These are phyloP conservation scores for Alternaria gansuensis DNA, from an alignment of 2,329 filamentous ascomycete genomes.

Conservation along the genomic window DNA sequence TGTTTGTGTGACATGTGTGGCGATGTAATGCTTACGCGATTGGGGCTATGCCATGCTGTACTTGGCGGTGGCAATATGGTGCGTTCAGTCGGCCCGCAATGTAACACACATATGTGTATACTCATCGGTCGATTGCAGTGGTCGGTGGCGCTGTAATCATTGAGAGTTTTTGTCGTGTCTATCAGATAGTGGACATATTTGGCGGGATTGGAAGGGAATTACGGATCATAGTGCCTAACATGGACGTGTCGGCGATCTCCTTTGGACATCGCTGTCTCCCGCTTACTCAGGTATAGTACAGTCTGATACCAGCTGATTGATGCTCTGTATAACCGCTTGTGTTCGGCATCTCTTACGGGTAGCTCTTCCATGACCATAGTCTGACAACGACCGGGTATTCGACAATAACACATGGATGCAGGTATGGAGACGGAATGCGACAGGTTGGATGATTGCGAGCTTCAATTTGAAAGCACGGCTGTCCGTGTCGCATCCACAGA, in stretches of 20 bases:
- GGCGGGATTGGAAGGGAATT: background rate
- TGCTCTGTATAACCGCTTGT: background rate
- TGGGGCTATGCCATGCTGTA: slow-evolving; percentile 1
- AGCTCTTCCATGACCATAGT: background rate
- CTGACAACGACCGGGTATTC: background rate
- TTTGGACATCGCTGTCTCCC: background rate
- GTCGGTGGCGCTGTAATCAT: background rate
- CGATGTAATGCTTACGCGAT: slow-evolving; percentile 1
- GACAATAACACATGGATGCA: background rate
- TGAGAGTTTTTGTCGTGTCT: background rate
- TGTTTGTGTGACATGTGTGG: slow-evolving; percentile 2
- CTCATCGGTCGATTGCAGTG: background rate
- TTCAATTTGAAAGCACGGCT: slow-evolving; percentile 4
- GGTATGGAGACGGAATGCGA: background rate
- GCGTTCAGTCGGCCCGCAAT: background rate
- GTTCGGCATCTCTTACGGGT: background rate
- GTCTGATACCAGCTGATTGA: slow-evolving; percentile 4
- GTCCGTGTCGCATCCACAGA: slow-evolving; percentile 1
- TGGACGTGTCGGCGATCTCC: background rate
- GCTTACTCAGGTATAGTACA: background rate
- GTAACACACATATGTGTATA: background rate
- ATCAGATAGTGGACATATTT: background rate
- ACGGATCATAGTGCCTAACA: background rate
- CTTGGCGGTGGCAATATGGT: background rate
- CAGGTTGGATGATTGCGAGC: background rate